A percentile compares a stretch with the other conserved stretches of the same genome.
These are phyloP conservation scores for Mallotus repandus DNA, from an alignment of 441 rosid genomes.

Conservation along the genomic window DNA sequence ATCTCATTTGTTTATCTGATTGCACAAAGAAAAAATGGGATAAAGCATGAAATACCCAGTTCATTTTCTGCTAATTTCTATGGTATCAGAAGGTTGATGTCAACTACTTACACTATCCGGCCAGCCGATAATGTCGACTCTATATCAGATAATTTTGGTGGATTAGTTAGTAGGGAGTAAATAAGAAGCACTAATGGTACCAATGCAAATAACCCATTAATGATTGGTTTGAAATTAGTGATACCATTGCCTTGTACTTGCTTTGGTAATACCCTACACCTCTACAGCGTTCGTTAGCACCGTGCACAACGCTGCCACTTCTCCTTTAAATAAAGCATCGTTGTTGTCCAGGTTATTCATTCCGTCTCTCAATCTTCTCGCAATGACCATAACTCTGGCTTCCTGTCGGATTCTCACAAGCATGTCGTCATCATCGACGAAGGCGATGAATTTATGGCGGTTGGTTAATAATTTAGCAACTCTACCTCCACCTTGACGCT, in stretches of 20 bases:
- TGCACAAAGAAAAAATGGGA: too few species aligned
- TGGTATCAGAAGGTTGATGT: constrained; percentile 25
- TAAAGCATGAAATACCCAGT: constrained; percentile 9
- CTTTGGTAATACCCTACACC: constrained; percentile 65
- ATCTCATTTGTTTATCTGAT: too few species aligned
- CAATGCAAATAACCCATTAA: constrained; percentile 11
- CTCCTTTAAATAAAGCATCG: constrained; percentile 35
- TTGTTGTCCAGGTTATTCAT: constrained; percentile 1
- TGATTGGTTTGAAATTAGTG: constrained; percentile 16
- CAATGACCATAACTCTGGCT: constrained; percentile 40
- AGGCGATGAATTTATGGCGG: constrained; percentile 35
- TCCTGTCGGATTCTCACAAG: constrained; percentile 38
- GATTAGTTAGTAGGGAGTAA: constrained; percentile 27
- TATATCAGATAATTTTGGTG: constrained; percentile 24
- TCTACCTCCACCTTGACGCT: constrained; percentile 4
- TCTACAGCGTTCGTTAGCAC: constrained; percentile 80
- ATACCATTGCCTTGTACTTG: constrained; percentile 28
- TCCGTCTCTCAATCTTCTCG: constrained; percentile 25
- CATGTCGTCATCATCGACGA: constrained; percentile 27
- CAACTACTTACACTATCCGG: constrained; percentile 14
- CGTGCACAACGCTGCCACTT: constrained; percentile 44
- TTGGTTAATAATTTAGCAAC: constrained; percentile 56
- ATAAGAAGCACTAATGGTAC: constrained; percentile 11
- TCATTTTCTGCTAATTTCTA: not conserved
- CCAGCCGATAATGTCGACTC: constrained; percentile 25